phyloP scores from a whole-genome alignment of 805 yeast genomes.

The Sporopachydermia quercuum region DNA sequence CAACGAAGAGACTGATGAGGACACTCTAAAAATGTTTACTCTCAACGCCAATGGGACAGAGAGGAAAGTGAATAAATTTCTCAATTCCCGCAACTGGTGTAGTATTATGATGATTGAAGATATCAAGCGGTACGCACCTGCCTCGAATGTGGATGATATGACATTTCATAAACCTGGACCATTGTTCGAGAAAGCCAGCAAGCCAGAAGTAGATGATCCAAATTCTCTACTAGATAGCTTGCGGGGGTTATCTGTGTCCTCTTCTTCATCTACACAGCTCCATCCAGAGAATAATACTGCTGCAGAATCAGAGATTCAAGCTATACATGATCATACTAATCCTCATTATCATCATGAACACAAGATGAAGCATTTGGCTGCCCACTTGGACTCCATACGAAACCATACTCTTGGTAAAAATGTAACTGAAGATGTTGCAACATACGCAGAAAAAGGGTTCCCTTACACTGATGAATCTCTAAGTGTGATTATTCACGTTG shows the following conservation, averaged over 20 bases:
- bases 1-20: conserved; percentile 55
- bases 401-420: background rate
- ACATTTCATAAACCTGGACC: background rate
- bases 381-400: background rate
- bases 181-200: background rate
- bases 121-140: conserved; percentile 3
- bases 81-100: conserved; percentile 44
- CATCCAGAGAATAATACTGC: no score
- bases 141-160: background rate
- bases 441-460: conserved; percentile 25
- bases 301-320: no score
- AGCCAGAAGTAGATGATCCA: background rate
- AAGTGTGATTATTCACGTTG: conserved; percentile 62
- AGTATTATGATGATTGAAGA: conserved; percentile 25
- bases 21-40: conserved; percentile 58
- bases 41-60: conserved; percentile 38
- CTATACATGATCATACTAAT: background rate
- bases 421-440: no score
- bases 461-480: conserved; percentile 43
- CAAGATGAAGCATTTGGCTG: background rate
- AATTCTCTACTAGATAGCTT: no score
- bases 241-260: no score
- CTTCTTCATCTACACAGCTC: background rate
- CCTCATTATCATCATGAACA: background rate
- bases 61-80: conserved; percentile 35